phyloP scores from a whole-genome alignment of 768 basidiomycete species.

The Imleria badia region DNA sequence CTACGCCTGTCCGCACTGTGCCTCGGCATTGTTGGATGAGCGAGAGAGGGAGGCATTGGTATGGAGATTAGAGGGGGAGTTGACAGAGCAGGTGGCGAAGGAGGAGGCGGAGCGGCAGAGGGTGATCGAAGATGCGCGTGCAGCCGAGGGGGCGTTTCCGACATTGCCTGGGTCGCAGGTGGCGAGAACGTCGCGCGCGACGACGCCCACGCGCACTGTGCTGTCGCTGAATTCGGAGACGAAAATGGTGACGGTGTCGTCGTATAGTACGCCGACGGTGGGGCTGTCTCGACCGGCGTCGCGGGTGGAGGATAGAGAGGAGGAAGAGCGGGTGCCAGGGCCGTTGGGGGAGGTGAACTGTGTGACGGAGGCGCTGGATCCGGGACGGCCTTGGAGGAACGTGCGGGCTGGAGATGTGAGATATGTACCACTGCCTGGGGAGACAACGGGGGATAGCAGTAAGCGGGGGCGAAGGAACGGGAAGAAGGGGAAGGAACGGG shows the following conservation, averaged over 20 bases:
- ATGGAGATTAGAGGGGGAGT: constrained; percentile 42
- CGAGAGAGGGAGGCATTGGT: constrained; percentile 38
- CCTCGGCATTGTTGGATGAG: constrained; percentile 36
- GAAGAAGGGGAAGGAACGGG: not conserved
- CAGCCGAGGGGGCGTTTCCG: constrained; percentile 63
- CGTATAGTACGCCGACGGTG: constrained; percentile 42
- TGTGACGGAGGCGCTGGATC: constrained; percentile 29
- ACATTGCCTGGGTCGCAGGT: constrained; percentile 35
- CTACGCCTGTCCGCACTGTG: constrained; percentile 56
- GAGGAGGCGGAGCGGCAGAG: constrained; percentile 52
- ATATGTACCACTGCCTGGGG: constrained; percentile 37
- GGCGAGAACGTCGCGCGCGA: constrained; percentile 11
- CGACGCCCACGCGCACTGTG: constrained; percentile 51
- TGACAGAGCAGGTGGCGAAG: constrained; percentile 41
- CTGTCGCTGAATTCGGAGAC: constrained; percentile 56
- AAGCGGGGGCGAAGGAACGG: not conserved
- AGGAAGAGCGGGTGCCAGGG: constrained; percentile 39
- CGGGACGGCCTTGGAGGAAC: constrained; percentile 46
- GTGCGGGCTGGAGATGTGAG: constrained; percentile 30
- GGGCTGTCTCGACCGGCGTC: constrained; percentile 36
- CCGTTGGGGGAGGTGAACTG: constrained; percentile 39
- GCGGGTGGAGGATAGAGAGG: constrained; percentile 35
- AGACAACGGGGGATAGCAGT: not conserved
- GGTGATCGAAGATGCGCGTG: constrained; percentile 46
- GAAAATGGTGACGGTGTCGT: constrained; percentile 52